Evolutionary conservation across 257 asterid species (phyloP).

Genomic region (Marsdenia floribunda): DNA sequence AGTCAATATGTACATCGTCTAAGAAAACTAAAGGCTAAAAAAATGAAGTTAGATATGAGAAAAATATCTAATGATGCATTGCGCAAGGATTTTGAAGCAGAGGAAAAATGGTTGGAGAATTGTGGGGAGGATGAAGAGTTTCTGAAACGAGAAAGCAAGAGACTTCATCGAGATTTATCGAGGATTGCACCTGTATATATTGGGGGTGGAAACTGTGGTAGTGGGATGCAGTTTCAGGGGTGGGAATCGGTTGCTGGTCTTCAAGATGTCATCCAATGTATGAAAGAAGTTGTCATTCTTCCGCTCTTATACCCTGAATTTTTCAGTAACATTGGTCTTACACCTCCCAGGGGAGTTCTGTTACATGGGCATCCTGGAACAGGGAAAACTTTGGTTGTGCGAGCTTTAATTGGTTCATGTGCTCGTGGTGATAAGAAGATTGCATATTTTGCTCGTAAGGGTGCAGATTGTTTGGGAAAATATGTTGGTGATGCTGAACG

Average conservation of each 20-base stretch:
- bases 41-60: constrained; percentile 65
- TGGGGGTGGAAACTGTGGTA: constrained; percentile 64
- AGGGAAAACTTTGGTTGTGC: constrained; percentile 95
- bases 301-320: constrained; percentile 92
- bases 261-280: constrained; percentile 88
- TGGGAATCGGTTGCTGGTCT: constrained; percentile 99
- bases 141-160: constrained; percentile 95
- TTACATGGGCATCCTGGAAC: constrained; percentile 99
- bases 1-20: constrained; percentile 42
- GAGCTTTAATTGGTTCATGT: constrained; percentile 95
- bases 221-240: constrained; percentile 55
- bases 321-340: constrained; percentile 74
- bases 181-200: constrained; percentile 91
- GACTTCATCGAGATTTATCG: constrained; percentile 88
- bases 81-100: constrained; percentile 91
- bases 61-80: constrained; percentile 71
- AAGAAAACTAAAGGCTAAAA: constrained; percentile 73
- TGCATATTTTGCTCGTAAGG: constrained; percentile 98
- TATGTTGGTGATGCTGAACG: constrained; percentile 99
- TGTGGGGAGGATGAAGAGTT: constrained; percentile 99
- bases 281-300: constrained; percentile 97
- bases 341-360: constrained; percentile 98
- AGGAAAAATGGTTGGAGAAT: constrained; percentile 93
- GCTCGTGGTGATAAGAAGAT: constrained; percentile 93
- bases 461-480: constrained; percentile 98